These are phyloP conservation scores for Ganoderma leucocontextum DNA, from an alignment of 1,284 basidiomycete genomes.

Conservation along the genomic window DNA sequence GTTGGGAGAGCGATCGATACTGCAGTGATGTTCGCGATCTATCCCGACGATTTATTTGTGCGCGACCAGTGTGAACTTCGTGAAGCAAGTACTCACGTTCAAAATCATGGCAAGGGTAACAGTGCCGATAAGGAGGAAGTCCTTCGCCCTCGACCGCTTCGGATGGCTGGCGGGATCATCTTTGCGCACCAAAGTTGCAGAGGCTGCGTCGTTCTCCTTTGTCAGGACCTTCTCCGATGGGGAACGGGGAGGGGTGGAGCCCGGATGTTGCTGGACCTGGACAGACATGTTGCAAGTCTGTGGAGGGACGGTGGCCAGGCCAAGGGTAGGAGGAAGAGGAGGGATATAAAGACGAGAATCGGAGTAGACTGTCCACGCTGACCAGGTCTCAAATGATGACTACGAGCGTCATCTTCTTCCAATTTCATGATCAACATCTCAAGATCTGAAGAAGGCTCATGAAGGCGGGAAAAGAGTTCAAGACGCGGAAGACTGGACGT, in stretches of 20 bases:
- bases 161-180: background rate
- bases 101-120: slow-evolving; percentile 45
- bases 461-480: background rate
- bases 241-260: background rate
- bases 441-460: too few species aligned
- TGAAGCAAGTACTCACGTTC: slow-evolving; percentile 37
- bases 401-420: background rate
- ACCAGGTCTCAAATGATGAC: background rate
- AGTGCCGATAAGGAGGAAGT: slow-evolving; percentile 39
- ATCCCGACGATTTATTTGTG: background rate
- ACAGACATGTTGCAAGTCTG: background rate
- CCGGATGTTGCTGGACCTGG: background rate
- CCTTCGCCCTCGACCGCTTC: slow-evolving; percentile 19
- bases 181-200: background rate
- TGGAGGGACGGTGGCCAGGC: background rate
- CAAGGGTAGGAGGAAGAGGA: background rate
- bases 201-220: background rate
- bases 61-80: background rate
- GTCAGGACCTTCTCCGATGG: background rate
- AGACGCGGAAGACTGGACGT: background rate
- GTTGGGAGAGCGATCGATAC: slow-evolving; percentile 60
- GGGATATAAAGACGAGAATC: background rate
- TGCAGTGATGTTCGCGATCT: slow-evolving; percentile 46
- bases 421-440: background rate
- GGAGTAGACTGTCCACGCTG: background rate